Conservation (phyloP, 331 rosid genomes). For the Pyracantha coccinea region DNA sequence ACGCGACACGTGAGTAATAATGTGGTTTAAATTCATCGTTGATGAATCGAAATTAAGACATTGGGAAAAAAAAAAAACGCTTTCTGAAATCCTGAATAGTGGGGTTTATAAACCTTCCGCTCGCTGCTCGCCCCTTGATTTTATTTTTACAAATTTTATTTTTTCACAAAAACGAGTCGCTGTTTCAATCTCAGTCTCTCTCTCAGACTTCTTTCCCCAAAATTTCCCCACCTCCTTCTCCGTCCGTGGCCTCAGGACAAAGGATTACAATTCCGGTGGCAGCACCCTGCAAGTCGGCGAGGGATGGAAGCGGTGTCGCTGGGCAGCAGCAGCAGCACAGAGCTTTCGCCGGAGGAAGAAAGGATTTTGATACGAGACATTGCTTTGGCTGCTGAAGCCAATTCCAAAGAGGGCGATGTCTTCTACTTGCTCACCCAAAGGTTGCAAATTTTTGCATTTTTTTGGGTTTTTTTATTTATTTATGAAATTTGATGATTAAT, state of each 20-base stretch:
- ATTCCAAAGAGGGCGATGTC: slow-evolving; percentile 74
- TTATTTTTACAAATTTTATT: too few species aligned
- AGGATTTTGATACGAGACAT: slow-evolving; percentile 86
- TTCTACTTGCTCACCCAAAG: slow-evolving; percentile 83
- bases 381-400: slow-evolving; percentile 74
- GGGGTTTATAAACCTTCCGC: too few species aligned
- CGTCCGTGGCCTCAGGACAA: background rate
- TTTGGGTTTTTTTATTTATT: background rate
- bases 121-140: too few species aligned
- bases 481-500: background rate
- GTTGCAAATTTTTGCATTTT: slow-evolving; percentile 17
- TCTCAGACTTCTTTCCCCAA: background rate
- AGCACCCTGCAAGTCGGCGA: background rate
- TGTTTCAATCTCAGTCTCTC: background rate
- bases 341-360: slow-evolving; percentile 82
- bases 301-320: slow-evolving; percentile 47
- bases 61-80: too few species aligned
- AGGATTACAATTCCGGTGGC: background rate
- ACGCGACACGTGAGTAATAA: too few species aligned
- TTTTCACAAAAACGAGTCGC: too few species aligned
- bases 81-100: too few species aligned
- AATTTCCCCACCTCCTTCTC: background rate
- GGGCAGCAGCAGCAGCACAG: slow-evolving; percentile 42
- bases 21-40: too few species aligned
- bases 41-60: too few species aligned